Percentiles rank a stretch among this genome's conserved stretches.
Conservation (phyloP, 2,329 filamentous ascomycete species). For the Emergomyces africanus region DNA sequence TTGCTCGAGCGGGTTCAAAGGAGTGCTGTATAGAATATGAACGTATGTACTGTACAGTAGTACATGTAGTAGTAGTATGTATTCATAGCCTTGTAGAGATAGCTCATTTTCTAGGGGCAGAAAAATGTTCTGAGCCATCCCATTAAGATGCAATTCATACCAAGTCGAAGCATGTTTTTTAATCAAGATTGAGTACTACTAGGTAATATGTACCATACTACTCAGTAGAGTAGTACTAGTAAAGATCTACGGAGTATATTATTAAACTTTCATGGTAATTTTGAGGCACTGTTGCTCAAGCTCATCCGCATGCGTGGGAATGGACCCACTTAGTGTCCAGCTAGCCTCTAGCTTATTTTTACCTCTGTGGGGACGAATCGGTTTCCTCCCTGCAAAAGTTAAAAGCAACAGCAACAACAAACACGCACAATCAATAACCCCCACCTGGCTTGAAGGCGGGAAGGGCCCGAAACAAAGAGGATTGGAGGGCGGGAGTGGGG, state of each 20-base stretch:
- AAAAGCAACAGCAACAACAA: not conserved
- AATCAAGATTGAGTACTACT: too few species aligned
- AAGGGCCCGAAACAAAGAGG: not conserved
- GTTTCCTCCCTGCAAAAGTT: not conserved
- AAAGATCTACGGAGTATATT: too few species aligned
- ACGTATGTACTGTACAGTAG: not conserved
- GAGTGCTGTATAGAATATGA: too few species aligned
- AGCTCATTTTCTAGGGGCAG: too few species aligned
- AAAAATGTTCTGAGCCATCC: too few species aligned
- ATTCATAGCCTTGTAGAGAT: too few species aligned
- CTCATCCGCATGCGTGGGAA: not conserved
- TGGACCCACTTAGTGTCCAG: not conserved
- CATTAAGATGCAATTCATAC: too few species aligned
- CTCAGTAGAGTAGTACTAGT: too few species aligned
- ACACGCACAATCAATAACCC: not conserved
- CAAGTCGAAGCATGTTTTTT: too few species aligned
- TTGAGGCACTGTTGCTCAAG: not conserved
- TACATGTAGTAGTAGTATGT: too few species aligned
- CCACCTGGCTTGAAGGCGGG: not conserved
- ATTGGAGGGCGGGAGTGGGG: not conserved
- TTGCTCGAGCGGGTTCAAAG: too few species aligned
- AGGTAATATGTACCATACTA: too few species aligned
- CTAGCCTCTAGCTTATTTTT: not conserved
- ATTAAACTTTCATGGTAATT: not conserved
- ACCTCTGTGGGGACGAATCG: not conserved